Conservation (phyloP, 768 basidiomycete genomes). For the Mycena galericulata region DNA sequence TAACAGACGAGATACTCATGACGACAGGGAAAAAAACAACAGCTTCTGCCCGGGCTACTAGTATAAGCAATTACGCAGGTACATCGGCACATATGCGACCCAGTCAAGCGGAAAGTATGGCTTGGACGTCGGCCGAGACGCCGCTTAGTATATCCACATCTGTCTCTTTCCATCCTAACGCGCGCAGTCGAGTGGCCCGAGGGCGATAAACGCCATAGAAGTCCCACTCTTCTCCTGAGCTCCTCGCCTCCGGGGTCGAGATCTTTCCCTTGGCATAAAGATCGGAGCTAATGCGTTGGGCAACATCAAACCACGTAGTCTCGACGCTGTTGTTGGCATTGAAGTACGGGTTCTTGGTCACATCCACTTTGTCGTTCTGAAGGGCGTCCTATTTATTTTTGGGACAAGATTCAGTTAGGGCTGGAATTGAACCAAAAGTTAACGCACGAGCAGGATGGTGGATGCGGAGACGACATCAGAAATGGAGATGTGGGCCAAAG, state of each 20-base stretch:
- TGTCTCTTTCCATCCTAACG: slow-evolving; percentile 7
- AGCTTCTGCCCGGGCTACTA: too few relatives aligned
- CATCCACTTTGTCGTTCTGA: slow-evolving; percentile 3
- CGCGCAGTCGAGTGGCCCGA: background rate
- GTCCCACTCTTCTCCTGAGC: background rate
- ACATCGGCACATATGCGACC: too few relatives aligned
- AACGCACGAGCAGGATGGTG: slow-evolving; percentile 6
- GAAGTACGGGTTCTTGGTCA: slow-evolving; percentile 13
- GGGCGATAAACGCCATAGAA: slow-evolving; percentile 14
- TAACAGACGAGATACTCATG: too few relatives aligned
- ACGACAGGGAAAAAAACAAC: too few relatives aligned
- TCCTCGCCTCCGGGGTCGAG: slow-evolving; percentile 2
- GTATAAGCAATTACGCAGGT: too few relatives aligned
- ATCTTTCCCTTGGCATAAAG: slow-evolving; percentile 3
- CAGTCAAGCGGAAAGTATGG: background rate
- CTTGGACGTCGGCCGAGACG: background rate
- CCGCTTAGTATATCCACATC: slow-evolving; percentile 4
- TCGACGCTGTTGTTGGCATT: slow-evolving; percentile 11
- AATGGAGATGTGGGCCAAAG: slow-evolving; percentile 2
- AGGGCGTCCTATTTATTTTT: slow-evolving; percentile 3
- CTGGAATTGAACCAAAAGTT: background rate
- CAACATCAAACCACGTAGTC: slow-evolving; percentile 2
- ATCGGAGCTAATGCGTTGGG: background rate
- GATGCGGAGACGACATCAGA: background rate
- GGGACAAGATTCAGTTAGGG: background rate